Percentiles rank a stretch among this genome's conserved stretches.
Evolutionary conservation across 164 flowering plant species (phyloP).

Genomic region (Nelumbo lutea): DNA sequence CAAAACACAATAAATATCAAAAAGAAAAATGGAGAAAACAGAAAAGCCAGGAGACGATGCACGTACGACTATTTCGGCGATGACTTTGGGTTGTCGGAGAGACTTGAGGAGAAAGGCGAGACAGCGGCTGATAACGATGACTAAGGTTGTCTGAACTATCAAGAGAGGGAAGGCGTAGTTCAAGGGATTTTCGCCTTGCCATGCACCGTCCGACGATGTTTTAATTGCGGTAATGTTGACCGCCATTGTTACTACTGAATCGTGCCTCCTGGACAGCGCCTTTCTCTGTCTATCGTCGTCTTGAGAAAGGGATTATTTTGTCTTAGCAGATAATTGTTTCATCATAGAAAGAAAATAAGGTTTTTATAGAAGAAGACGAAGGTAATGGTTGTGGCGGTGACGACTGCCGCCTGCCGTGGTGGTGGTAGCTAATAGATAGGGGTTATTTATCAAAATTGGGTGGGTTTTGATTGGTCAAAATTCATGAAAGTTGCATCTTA

Average conservation of each 20-base stretch:
- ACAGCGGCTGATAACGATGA: constrained; percentile 48
- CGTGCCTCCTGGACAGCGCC: too few species aligned
- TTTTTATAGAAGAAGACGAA: too few species aligned
- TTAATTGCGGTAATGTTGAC: constrained; percentile 49
- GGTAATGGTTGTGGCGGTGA: too few species aligned
- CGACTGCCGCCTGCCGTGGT: too few species aligned
- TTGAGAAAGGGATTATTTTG: too few species aligned
- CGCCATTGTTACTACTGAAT: constrained; percentile 14
- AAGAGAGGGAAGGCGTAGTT: constrained; percentile 70
- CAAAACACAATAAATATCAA: not conserved
- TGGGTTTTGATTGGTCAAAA: too few species aligned
- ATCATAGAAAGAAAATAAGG: too few species aligned
- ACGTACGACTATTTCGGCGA: constrained; percentile 77
- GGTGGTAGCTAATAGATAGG: too few species aligned
- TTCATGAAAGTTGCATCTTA: too few species aligned
- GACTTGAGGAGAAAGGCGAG: constrained; percentile 71
- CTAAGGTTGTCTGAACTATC: constrained; percentile 49
- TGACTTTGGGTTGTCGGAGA: constrained; percentile 82
- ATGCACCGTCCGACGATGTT: constrained; percentile 57
- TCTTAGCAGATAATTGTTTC: too few species aligned
- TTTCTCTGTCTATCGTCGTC: too few species aligned
- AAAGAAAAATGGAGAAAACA: not conserved
- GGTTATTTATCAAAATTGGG: too few species aligned
- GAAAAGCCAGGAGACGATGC: not conserved
- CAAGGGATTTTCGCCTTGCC: constrained; percentile 85